Base-by-base conservation (phyloP, 495 filamentous ascomycete genomes). In the Xylaria scruposa region DNA sequence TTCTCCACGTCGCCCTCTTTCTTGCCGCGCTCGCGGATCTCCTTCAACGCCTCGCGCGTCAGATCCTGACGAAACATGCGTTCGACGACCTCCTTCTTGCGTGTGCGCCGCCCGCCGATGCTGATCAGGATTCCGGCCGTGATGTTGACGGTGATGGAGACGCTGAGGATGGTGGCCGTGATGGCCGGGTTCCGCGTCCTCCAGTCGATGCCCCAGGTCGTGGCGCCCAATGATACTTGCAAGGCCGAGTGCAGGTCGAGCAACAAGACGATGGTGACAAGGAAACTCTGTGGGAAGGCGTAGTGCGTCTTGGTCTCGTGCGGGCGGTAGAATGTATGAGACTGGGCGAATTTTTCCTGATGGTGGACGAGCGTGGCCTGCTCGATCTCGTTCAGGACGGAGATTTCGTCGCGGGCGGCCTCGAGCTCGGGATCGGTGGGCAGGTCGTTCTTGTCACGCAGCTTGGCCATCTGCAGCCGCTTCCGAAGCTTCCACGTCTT, bases 321-420 rank as follows among this genome's bases (percentile, higher is more conserved):
- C 0, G 93, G 93, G 77, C 93, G 93, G 83, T 94, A 95, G 80
- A 94, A 95, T 2, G 91, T 92, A 76, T 95, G 93, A 0, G 90
- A 91, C 64, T 89, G 91, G 73, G 90, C 84, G 72, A 94, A 91
- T 74, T 93, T 94, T 42, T 81, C 85, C 74, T 94, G 91, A 76
- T 95, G 92, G 73, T 94, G 88, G 46, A 87, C 83, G 15, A 95
- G 84, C 44, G 83, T 85, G 38, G 81, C 80, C 75, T 94, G 90
- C 75, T 94, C 89, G 46, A 83, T 79, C 15, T 85, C 86, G 21
- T 83, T 85, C 4, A 95, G 83, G 0, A 95, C 91, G 0, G 85
- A 83, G 8, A 82, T 77, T 53, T 83, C 79, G n/a, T 87, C 83
- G 26, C 83, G 72, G 42, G 86, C 86, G 29, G 81, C 76, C 15